Evolutionary conservation across 768 basidiomycete genomes (phyloP), one percentile per base, ranked within the genome.

Genomic region (Tylopilus subfusipes): DNA sequence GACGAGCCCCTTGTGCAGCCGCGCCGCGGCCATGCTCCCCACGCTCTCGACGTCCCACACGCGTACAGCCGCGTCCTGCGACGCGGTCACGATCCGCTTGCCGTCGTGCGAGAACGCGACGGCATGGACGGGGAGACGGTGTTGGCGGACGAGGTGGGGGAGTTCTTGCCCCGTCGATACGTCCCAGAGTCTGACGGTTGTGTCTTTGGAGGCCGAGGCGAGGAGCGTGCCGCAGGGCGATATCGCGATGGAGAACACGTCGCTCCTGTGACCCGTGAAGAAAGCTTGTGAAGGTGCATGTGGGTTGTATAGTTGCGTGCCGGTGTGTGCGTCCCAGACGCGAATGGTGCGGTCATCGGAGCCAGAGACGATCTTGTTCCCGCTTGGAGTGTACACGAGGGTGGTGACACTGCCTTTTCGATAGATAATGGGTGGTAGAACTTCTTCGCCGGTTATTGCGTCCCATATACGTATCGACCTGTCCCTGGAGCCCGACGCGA

Each of bases 401-500:
- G 62, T 55, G 22, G 59, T 65, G 6, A 71, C 60, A 2, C 57
- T 52, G 4, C 66, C 65, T 1, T 54, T 57, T 46, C 38, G 51
- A 42, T 66, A 60, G 16, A 27, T 2, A 27, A 73, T 55, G 39
- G 58, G 55, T 19, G 54, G 30, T 0, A 68, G 14, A 1, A 24
- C 60, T 44, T 54, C 54, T n/a, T n/a, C 1, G 1, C 72, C 70
- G 1, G 48, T 42, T 16, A 2, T 30, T 3, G 61, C 56, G 30
- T 71, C 67, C 72, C 70, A 73, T 38, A 65, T 47, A 2, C 62
- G 63, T 36, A 72, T 66, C 8, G 63, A 57, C 30, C 53, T 52
- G 27, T 71, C 70, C n/a, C 64, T 53, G 2, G 70, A 68, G 19
- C 70, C 70, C 18, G 72, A 73, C 13, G 61, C 66, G 40, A 73